Evolutionary conservation across 73 alveolate species (phyloP).

Genomic region (Tetrahymena thermophila): DNA sequence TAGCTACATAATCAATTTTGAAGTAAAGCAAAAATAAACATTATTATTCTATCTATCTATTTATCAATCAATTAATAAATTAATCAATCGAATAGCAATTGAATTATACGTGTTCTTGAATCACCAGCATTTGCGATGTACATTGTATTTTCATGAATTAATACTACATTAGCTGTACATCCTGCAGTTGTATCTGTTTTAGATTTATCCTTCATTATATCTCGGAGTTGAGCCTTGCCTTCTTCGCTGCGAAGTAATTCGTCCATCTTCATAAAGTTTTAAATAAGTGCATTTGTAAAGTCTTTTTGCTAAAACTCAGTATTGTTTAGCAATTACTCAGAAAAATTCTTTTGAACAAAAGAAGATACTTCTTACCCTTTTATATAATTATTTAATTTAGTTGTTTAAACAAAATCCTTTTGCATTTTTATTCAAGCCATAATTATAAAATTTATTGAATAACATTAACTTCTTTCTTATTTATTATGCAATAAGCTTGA

Average conservation of each 20-base stretch:
- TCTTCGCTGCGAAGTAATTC: slow-evolving; percentile 56
- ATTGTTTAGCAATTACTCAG: slow-evolving; percentile 48
- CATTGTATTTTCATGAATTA: slow-evolving; percentile 68
- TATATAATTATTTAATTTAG: background rate
- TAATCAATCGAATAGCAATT: too few species aligned
- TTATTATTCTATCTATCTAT: too few species aligned
- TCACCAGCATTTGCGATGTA: slow-evolving; percentile 93
- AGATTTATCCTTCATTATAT: slow-evolving; percentile 14
- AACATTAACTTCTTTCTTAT: too few species aligned
- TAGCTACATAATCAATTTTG: background rate
- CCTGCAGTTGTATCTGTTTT: slow-evolving; percentile 66
- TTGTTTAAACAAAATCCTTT: too few species aligned
- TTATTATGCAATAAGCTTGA: too few species aligned
- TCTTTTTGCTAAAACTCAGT: slow-evolving; percentile 53
- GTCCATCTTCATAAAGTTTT: slow-evolving; percentile 80
- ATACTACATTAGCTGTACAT: slow-evolving; percentile 77
- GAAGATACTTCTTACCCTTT: background rate
- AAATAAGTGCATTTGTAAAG: slow-evolving; percentile 65
- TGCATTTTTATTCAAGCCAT: too few species aligned
- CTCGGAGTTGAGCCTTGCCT: slow-evolving; percentile 60
- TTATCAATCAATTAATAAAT: too few species aligned
- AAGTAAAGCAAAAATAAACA: background rate
- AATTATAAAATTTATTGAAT: too few species aligned
- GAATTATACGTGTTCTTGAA: slow-evolving; percentile 61
- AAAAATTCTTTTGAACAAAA: slow-evolving; percentile 51